Conservation (phyloP, 1,139 yeast genomes). For the Taiozyma onychis region DNA sequence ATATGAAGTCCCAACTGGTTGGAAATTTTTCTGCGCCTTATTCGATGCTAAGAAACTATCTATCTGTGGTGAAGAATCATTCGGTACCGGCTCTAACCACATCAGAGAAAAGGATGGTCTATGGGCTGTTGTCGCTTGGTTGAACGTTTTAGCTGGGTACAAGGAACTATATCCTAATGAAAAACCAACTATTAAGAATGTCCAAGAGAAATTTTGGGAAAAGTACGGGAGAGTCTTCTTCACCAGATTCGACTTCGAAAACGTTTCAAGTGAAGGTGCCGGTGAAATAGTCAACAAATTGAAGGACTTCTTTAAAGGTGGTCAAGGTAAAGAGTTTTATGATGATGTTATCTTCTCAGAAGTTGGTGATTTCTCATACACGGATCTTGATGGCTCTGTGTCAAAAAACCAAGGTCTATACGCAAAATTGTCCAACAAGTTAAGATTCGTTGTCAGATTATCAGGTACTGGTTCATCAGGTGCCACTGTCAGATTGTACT, state of each 20-base stretch:
- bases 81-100: conserved; percentile 97
- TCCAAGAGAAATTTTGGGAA: conserved; percentile 83
- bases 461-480: conserved; percentile 99
- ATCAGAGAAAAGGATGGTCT: conserved; percentile 96
- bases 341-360: conserved; percentile 48
- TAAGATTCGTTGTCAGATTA: conserved; percentile 82
- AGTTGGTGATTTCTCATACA: conserved; percentile 86
- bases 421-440: conserved; percentile 75
- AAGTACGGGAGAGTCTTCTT: conserved; percentile 97
- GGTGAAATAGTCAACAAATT: conserved; percentile 57
- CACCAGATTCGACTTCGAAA: conserved; percentile 93
- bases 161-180: conserved; percentile 49
- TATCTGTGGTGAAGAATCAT: conserved; percentile 97
- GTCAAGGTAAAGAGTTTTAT: conserved; percentile 36
- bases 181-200: conserved; percentile 66
- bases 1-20: conserved; percentile 98
- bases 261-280: conserved; percentile 75
- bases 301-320: conserved; percentile 37
- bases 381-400: conserved; percentile 91
- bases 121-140: conserved; percentile 98
- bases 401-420: conserved; percentile 89
- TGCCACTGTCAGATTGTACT: conserved; percentile 89
- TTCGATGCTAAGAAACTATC: conserved; percentile 91
- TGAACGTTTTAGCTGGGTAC: conserved; percentile 85
- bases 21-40: conserved; percentile 96